These are phyloP conservation scores for Globisporangium polare DNA, from an alignment of 352 stramenopile species.

Conservation along the genomic window DNA sequence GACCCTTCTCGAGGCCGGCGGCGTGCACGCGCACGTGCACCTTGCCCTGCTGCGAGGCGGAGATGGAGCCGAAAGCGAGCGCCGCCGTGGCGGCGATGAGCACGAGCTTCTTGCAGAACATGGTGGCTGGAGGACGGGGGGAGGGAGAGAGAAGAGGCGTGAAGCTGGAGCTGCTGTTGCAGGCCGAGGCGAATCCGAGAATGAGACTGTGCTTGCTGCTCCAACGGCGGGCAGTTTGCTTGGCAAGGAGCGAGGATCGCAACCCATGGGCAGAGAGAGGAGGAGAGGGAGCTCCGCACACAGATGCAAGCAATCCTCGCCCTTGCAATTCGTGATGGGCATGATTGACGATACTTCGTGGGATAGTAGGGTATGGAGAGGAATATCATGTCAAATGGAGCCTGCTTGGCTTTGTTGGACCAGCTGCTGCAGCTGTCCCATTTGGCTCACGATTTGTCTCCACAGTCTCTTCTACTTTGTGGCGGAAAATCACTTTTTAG, in stretches of 20 bases:
- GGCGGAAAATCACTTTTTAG: too few species aligned
- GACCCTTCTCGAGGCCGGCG: neutral
- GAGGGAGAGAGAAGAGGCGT: neutral
- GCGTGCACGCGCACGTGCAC: constrained; percentile 1
- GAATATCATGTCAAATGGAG: too few species aligned
- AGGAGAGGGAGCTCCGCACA: neutral
- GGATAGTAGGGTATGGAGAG: too few species aligned
- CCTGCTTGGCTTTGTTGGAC: too few species aligned
- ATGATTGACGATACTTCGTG: too few species aligned
- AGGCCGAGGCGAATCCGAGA: neutral
- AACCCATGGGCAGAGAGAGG: neutral
- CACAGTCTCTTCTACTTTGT: too few species aligned
- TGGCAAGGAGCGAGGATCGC: neutral
- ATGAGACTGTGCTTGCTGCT: neutral
- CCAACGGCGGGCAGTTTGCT: neutral
- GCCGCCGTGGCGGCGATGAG: constrained; percentile 20
- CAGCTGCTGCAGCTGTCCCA: too few species aligned
- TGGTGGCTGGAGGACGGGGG: neutral
- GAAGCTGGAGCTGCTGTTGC: constrained; percentile 1
- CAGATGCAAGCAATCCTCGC: too few species aligned
- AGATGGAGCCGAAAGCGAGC: constrained; percentile 8
- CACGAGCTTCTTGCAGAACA: constrained; percentile 27
- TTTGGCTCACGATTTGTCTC: too few species aligned
- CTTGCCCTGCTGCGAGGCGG: neutral
- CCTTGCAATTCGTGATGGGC: too few species aligned